Evolutionary conservation across 1,284 basidiomycete genomes (phyloP), one percentile per base, ranked within the genome.

Genomic region (Fomitiporia mediterranea): DNA sequence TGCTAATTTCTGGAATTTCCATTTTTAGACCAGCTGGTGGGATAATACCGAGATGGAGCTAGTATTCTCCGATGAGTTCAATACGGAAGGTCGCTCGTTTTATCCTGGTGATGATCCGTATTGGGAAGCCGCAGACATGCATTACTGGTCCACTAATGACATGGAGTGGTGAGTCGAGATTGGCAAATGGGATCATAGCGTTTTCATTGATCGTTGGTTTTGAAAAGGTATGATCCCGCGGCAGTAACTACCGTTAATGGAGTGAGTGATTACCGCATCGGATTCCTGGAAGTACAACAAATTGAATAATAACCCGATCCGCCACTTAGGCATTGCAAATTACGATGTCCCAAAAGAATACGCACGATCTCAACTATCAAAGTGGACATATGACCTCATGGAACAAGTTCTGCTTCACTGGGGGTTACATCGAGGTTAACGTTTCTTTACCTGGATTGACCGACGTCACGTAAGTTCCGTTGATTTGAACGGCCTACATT

Each of bases 61-160:
- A 15, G 85, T 88, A 1, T 91, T 86, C 67, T 87, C 83, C 4
- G 89, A 92, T 67, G 90, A 92, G 68, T 93, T 93, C 67, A 83
- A 91, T 63, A 73, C 73, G 30, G 82, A 86, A 30, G 86, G 80
- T 0, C 74, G 89, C 54, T 78, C 86, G 1, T 91, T 91, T 66
- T 86, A 81, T 66, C 74, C 76, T 40, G 80, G 81, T 37, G 78
- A 83, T 55, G 81, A 83, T 63, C 80, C 82, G 3, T 85, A 84
- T 64, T 86, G 88, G 89, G 87, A 90, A 67, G 88, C 86, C 4
- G 83, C 76, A 13, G 84, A 91, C 65, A 68, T 90, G 23, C 83
- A 89, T 69, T 89, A 89, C 66, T 89, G 86, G 86, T 79, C 72
- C 53, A 82, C 80, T 8, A 81, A 82, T 63, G 84, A 86, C 64